Base-by-base conservation (phyloP, 2,329 filamentous ascomycete species). In the Colletotrichum orchidophilum region DNA sequence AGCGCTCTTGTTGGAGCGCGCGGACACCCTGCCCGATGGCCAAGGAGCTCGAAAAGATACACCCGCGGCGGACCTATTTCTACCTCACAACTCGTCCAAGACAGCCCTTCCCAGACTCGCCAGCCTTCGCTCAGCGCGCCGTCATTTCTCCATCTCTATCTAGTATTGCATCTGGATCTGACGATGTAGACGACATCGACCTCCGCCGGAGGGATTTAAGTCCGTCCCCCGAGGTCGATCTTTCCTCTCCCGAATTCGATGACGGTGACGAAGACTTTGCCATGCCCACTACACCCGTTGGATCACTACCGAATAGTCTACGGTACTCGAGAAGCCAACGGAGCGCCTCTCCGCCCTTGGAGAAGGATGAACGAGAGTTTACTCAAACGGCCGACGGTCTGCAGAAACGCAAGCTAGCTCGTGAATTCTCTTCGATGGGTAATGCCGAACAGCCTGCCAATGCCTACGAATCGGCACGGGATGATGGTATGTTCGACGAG, bases 291-390 rank as follows among this genome's bases (percentile, higher is more conserved):
- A 90, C 90, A 1, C 90, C 91, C 13, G 88, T 89, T 66, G 88
- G 90, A 12, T 90, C 90, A 7, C 93, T 93, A 76, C 88, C 91
- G 8, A 82, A 85, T 53, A 82, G 83, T 53, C 81, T 81, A 75
- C 79, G 75, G 68, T 81, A 78, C 71, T 78, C 78, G 69, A 78
- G 81, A 76, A 78, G 83, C 75, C 77, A 80, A 71, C 91, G 93
- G 71, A 93, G 92, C n/a, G 91, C 93, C 27, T 96, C 94, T 74
- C 95, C 96, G 62, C 94, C 95, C 18, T 87, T 98, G 46, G 96
- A 98, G 83, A 94, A 93, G 77, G 96, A 98, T 76, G 96, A 98
- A 85, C 94, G 93, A 78, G 96, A 98, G 81, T 99, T 99, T 79
- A 98, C 96, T 7, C 94, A 97, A 82, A 98, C 95, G 1, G 96